Evolutionary conservation across 345 rosid genomes (phyloP).

Genomic region (Salix brachista): DNA sequence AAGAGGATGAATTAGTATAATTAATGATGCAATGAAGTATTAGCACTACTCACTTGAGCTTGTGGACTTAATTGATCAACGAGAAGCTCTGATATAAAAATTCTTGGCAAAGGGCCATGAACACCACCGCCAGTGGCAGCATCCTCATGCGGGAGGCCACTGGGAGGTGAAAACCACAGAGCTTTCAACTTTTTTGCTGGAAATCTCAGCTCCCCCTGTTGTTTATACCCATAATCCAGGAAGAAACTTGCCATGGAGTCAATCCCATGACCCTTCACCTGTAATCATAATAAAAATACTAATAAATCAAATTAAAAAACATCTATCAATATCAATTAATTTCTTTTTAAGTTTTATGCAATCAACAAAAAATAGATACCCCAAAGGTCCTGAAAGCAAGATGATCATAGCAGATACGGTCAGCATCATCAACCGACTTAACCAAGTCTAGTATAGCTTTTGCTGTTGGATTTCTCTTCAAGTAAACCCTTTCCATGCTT

Average conservation of each 20-base stretch:
- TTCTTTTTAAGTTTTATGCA: too few species aligned
- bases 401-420: slow-evolving; percentile 76
- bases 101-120: slow-evolving; percentile 76
- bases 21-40: too few species aligned
- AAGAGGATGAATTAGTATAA: too few species aligned
- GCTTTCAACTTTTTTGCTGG: slow-evolving; percentile 91
- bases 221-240: slow-evolving; percentile 78
- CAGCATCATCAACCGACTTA: slow-evolving; percentile 43
- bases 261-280: slow-evolving; percentile 82
- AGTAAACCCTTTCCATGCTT: slow-evolving; percentile 66
- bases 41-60: slow-evolving; percentile 49
- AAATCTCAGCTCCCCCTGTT: slow-evolving; percentile 68
- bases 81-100: slow-evolving; percentile 90
- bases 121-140: slow-evolving; percentile 47
- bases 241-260: slow-evolving; percentile 71
- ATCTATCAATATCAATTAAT: too few species aligned
- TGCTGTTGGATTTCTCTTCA: slow-evolving; percentile 79
- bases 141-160: slow-evolving; percentile 13
- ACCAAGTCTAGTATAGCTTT: slow-evolving; percentile 73
- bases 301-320: background rate
- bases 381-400: slow-evolving; percentile 92
- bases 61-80: slow-evolving; percentile 70
- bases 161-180: slow-evolving; percentile 90
- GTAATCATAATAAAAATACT: background rate
- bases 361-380: slow-evolving; percentile 27